Percentiles rank a stretch among this genome's conserved stretches.
phyloP scores from a whole-genome alignment of 192 early-diverging fungal species.

The Ambispora gerdemannii region DNA sequence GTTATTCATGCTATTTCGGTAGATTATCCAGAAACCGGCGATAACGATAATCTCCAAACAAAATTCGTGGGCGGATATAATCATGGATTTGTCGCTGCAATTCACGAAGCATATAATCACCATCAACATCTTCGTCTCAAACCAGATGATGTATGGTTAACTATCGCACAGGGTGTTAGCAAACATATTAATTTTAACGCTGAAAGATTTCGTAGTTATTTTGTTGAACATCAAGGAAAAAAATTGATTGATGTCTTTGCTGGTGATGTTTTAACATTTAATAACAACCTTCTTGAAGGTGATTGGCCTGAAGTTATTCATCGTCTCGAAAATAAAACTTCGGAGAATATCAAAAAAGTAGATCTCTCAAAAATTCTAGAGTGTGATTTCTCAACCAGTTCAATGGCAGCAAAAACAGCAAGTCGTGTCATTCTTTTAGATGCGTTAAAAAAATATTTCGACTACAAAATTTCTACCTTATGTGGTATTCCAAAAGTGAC shows the following conservation, averaged over 20 bases:
- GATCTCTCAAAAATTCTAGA: slow-evolving; percentile 7
- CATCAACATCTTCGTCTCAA: slow-evolving; percentile 22
- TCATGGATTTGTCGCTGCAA: slow-evolving; percentile 19
- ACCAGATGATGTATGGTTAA: slow-evolving; percentile 29
- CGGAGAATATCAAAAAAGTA: slow-evolving; percentile 5
- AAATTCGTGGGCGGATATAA: neutral
- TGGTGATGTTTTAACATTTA: neutral
- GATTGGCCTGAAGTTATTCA: slow-evolving; percentile 18
- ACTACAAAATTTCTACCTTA: neutral
- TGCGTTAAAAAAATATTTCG: slow-evolving; percentile 21
- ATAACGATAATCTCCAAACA: neutral
- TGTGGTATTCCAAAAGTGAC: slow-evolving; percentile 28
- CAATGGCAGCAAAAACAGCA: neutral
- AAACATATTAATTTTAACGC: neutral
- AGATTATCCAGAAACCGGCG: neutral
- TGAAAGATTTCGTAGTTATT: too few relatives aligned
- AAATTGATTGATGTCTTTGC: neutral
- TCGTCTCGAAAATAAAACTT: neutral
- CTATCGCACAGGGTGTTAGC: slow-evolving; percentile 24
- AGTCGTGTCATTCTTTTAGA: slow-evolving; percentile 20
- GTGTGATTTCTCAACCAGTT: slow-evolving; percentile 23
- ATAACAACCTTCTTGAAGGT: neutral
- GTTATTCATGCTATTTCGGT: neutral
- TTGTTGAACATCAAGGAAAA: slow-evolving; percentile 17
- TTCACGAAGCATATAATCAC: slow-evolving; percentile 15